Base-by-base conservation (phyloP, 768 basidiomycete species). In the Russula compacta region DNA sequence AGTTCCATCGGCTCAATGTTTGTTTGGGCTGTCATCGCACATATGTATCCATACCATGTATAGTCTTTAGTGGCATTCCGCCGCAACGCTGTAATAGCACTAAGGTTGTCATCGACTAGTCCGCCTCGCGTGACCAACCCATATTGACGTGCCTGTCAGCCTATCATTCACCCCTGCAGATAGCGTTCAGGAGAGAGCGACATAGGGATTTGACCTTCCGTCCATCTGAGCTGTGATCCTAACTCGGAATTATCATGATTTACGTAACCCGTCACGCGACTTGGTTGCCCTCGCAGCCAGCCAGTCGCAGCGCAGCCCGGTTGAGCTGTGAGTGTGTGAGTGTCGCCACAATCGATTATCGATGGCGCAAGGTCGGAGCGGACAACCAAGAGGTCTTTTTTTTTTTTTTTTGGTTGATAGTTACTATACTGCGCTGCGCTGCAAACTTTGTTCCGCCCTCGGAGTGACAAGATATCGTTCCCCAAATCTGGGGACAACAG, bases 41-140 rank as follows among this genome's bases (percentile, higher is more conserved):
- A 38, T 32, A 33, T 57, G 60, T 61, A 57, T 57, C 32, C 38
- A 47, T 53, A 39, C 24, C 29, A 29, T 38, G 14, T 56, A 49
- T 61, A 61, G 56, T 61, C 38, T 44, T 56, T 32, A 51, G 14
- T 51, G 42, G 10, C 35, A 50, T 35, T 6, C 35, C 3, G 35
- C 54, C 5, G 53, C 49, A 55, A 61, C 51, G 19, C 42, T n/a
- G 32, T 40, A 0, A 35, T 33, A 6, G 19, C 21, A 3, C 39
- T 24, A 39, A 32, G 5, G n/a, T 33, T 42, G 40, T 14, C 39
- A 42, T 49, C 17, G 39, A 2, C 39, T 32, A 1, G 43, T 21
- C 44, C 40, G 40, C 35, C 7, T 38, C 9, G 33, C 7, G 35
- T 24, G 17, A 29, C 32, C 17, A 11, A 36, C 6, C 50, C 15